These are phyloP conservation scores for Penicillium vulpinum DNA, from an alignment of 2,329 filamentous ascomycete genomes.

Conservation along the genomic window DNA sequence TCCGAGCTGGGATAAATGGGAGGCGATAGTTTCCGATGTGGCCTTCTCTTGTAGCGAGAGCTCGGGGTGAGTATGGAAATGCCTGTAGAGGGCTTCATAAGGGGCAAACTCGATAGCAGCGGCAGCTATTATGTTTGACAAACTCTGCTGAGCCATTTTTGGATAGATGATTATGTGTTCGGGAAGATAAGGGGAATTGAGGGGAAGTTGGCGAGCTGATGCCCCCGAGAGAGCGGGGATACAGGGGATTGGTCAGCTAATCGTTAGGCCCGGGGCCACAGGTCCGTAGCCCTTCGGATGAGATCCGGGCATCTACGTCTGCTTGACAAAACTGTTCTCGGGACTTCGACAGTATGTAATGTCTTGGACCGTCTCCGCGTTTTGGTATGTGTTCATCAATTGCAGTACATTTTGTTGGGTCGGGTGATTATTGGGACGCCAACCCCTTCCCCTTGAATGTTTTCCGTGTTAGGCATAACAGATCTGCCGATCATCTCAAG, in stretches of 20 bases:
- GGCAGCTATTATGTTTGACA: conserved; percentile 23
- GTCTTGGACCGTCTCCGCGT: too few species aligned
- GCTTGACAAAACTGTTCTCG: too few species aligned
- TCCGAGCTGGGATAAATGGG: conserved; percentile 40
- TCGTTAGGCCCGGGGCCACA: not conserved
- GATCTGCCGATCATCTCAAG: too few species aligned
- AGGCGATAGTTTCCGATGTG: conserved; percentile 52
- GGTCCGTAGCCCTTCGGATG: too few species aligned
- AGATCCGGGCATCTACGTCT: too few species aligned
- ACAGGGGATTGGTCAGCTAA: not conserved
- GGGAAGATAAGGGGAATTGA: not conserved
- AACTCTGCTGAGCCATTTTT: conserved; percentile 27
- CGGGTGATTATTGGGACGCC: too few species aligned
- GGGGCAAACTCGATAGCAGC: conserved; percentile 35
- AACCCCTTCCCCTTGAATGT: too few species aligned
- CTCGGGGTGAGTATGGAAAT: conserved; percentile 61
- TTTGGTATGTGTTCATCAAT: too few species aligned
- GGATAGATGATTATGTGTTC: not conserved
- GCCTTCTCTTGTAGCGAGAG: conserved; percentile 58
- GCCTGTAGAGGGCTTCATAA: conserved; percentile 59
- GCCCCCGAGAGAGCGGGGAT: not conserved
- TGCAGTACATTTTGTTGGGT: too few species aligned
- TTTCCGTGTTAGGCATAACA: too few species aligned
- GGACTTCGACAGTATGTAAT: too few species aligned
- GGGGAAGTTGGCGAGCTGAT: not conserved